Evolutionary conservation across 257 asterid genomes (phyloP).

Genomic region (Petunia axillaris): DNA sequence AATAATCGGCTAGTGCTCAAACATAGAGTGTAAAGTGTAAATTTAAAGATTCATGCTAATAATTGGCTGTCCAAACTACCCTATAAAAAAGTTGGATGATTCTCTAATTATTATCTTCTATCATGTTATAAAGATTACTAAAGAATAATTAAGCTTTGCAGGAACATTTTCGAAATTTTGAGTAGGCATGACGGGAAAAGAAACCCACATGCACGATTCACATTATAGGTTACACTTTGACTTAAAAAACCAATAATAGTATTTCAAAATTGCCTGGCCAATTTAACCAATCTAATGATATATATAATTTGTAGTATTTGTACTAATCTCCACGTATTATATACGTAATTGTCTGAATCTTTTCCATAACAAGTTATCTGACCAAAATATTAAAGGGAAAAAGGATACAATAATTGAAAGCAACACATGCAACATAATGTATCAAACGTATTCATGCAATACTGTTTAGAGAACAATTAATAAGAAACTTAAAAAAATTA

Average conservation of each 20-base stretch:
- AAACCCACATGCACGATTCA: conserved; percentile 4
- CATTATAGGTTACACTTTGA: not conserved
- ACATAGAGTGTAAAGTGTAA: not conserved
- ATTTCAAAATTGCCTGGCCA: not conserved
- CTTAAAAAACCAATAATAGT: not conserved
- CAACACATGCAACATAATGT: conserved; percentile 8
- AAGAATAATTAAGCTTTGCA: not conserved
- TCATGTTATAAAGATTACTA: not conserved
- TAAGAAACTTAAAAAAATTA: not conserved
- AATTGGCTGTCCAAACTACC: conserved; percentile 11
- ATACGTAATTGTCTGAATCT: not conserved
- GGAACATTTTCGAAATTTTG: not conserved
- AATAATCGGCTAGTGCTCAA: not conserved
- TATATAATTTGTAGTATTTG: not conserved
- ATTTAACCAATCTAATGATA: not conserved
- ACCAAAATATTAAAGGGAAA: not conserved
- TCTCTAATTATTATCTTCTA: not conserved
- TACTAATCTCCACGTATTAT: not conserved
- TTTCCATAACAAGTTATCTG: not conserved
- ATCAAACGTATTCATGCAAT: not conserved
- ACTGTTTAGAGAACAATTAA: not conserved
- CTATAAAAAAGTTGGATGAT: not conserved
- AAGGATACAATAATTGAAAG: conserved; percentile 21
- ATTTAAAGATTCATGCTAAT: not conserved
- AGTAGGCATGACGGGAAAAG: not conserved